These are phyloP conservation scores for Sphaerulina populicola DNA, from an alignment of 2,329 filamentous ascomycete species.

Conservation along the genomic window DNA sequence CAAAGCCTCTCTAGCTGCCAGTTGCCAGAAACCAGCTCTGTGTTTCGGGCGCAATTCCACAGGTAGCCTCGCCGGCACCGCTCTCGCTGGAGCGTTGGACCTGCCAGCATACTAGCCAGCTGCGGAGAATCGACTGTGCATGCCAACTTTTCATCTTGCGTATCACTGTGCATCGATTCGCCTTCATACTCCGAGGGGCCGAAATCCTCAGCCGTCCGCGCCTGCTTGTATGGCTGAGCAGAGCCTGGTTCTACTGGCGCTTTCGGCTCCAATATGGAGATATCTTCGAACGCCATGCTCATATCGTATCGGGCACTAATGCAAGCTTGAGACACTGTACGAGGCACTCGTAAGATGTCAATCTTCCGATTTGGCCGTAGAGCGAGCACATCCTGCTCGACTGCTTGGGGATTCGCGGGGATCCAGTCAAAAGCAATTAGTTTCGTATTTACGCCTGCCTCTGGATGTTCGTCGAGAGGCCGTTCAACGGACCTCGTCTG, in stretches of 20 bases:
- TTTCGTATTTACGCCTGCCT: constrained; percentile 41
- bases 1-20: constrained; percentile 71
- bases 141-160: constrained; percentile 7
- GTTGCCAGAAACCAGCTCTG: constrained; percentile 59
- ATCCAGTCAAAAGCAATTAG: constrained; percentile 56
- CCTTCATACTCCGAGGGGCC: constrained; percentile 22
- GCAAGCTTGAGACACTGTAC: constrained; percentile 36
- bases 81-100: constrained; percentile 38
- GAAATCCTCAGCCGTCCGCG: constrained; percentile 23
- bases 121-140: constrained; percentile 17
- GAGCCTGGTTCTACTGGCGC: constrained; percentile 3
- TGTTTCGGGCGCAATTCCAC: constrained; percentile 56
- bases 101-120: constrained; percentile 21
- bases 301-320: constrained; percentile 41
- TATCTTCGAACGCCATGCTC: constrained; percentile 18
- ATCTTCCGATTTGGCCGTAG: constrained; percentile 47
- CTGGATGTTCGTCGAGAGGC: constrained; percentile 41
- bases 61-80: constrained; percentile 51
- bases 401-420: constrained; percentile 37
- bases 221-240: constrained; percentile 15
- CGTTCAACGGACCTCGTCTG: constrained; percentile 36
- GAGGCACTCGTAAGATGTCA: constrained; percentile 41
- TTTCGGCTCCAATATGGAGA: constrained; percentile 22
- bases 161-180: constrained; percentile 1
- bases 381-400: constrained; percentile 47